phyloP scores from a whole-genome alignment of 768 basidiomycete species.

The Termitomyces sp. region DNA sequence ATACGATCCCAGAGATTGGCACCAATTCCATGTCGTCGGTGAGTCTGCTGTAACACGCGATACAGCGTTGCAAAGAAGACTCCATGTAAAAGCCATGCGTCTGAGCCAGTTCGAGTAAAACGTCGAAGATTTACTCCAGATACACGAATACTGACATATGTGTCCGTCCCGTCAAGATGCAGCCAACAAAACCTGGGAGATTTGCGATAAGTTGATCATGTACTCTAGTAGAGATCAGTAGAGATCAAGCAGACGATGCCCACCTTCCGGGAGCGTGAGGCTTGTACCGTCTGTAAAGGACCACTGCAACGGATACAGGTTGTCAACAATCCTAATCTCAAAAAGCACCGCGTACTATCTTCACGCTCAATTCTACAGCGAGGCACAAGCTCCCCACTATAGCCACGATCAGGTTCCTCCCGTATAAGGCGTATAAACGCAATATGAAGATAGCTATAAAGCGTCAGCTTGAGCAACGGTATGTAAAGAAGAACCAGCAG shows the following conservation, averaged over 20 bases:
- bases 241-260: no score
- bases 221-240: no score
- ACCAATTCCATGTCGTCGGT: not conserved
- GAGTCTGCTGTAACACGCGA: not conserved
- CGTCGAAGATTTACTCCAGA: no score
- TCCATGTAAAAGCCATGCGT: conserved; percentile 29
- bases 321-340: not conserved
- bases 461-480: not conserved
- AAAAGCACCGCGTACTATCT: conserved; percentile 24
- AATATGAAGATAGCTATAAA: conserved; percentile 5
- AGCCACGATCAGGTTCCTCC: conserved; percentile 14
- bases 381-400: conserved; percentile 17
- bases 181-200: conserved; percentile 24
- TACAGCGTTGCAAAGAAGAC: conserved; percentile 10
- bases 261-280: conserved; percentile 22
- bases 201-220: no score
- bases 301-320: not conserved
- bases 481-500: not conserved
- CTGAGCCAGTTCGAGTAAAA: conserved; percentile 12
- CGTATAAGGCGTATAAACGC: conserved; percentile 22
- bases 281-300: conserved; percentile 29
- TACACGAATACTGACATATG: not conserved
- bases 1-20: not conserved
- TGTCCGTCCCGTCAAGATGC: conserved; percentile 21
- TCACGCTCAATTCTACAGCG: conserved; percentile 21